These are phyloP conservation scores for Graphilbum fragrans DNA, from an alignment of 2,329 filamentous ascomycete species.

Conservation along the genomic window DNA sequence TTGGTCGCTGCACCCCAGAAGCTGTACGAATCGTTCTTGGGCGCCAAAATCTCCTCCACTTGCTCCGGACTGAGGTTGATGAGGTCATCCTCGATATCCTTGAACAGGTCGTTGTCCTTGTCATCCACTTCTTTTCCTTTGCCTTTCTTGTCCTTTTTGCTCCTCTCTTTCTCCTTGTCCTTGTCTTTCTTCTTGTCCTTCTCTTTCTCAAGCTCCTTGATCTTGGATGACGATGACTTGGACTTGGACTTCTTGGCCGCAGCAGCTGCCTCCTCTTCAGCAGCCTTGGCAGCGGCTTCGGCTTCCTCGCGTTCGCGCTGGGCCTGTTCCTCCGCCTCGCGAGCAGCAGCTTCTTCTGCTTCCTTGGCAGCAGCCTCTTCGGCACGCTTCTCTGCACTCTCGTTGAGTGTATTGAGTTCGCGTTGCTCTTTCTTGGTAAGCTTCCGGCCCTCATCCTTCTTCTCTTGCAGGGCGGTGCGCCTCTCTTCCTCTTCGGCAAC, in stretches of 20 bases:
- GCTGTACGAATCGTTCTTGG: slow-evolving; percentile 34
- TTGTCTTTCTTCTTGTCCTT: slow-evolving; percentile 15
- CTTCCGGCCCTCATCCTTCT: slow-evolving; percentile 16
- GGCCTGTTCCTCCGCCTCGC: slow-evolving; percentile 19
- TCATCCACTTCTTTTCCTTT: slow-evolving; percentile 15
- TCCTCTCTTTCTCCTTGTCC: slow-evolving; percentile 10
- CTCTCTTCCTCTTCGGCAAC: slow-evolving; percentile 25
- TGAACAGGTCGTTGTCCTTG: slow-evolving; percentile 18
- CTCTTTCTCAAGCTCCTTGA: slow-evolving; percentile 14
- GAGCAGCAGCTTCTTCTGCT: slow-evolving; percentile 22
- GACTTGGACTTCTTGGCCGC: slow-evolving; percentile 24
- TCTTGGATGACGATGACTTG: slow-evolving; percentile 23
- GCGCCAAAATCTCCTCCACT: slow-evolving; percentile 27
- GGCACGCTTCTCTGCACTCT: slow-evolving; percentile 18
- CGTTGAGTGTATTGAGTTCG: slow-evolving; percentile 21
- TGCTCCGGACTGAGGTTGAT: slow-evolving; percentile 28
- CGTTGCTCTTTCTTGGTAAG: slow-evolving; percentile 17
- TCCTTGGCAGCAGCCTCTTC: slow-evolving; percentile 13
- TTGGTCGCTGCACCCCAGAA: slow-evolving; percentile 43
- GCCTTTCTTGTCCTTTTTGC: slow-evolving; percentile 13
- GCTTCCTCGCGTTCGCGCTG: slow-evolving; percentile 18
- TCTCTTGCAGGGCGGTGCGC: slow-evolving; percentile 17
- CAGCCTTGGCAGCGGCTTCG: slow-evolving; percentile 13
- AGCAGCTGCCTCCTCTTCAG: slow-evolving; percentile 15
- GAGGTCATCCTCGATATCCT: slow-evolving; percentile 13